Evolutionary conservation across 2,329 filamentous ascomycete species (phyloP).

Genomic region (Dactylonectria estremocensis): DNA sequence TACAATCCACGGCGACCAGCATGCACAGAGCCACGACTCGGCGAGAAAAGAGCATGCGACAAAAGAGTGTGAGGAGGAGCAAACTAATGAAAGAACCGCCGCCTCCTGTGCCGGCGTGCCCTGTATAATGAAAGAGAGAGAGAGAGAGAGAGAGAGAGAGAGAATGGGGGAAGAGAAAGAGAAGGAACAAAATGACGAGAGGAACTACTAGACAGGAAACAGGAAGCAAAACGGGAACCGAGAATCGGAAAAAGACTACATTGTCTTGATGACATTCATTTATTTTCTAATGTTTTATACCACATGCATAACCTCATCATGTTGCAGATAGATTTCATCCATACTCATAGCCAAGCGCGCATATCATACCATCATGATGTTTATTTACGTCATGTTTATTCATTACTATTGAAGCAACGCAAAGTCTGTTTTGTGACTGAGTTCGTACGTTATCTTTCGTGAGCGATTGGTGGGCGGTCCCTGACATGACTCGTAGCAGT

Average conservation of each 20-base stretch:
- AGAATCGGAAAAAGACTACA: not conserved
- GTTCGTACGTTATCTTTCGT: no score
- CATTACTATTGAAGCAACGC: not conserved
- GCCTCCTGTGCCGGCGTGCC: constrained; percentile 11
- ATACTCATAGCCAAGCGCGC: constrained; percentile 4
- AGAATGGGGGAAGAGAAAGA: not conserved
- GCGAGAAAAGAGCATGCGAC: constrained; percentile 12
- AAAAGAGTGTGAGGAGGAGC: constrained; percentile 19
- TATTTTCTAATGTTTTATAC: constrained; percentile 8
- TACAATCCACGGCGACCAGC: constrained; percentile 14
- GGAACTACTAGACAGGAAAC: no score
- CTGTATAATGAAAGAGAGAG: constrained; percentile 12
- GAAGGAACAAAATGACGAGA: no score
- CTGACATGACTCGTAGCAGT: no score
- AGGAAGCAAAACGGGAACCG: not conserved
- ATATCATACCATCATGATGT: constrained; percentile 14
- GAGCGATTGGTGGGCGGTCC: no score
- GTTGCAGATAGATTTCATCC: constrained; percentile 16
- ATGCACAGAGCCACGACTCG: not conserved
- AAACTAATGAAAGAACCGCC: constrained; percentile 20
- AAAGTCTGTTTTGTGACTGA: no score
- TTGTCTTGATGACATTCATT: constrained; percentile 9
- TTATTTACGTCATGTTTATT: not conserved
- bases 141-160: constrained; percentile 2
- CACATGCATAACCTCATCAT: not conserved